phyloP scores from a whole-genome alignment of 225 moss, liverwort and hornwort genomes.

The Polytrichum formosum region DNA sequence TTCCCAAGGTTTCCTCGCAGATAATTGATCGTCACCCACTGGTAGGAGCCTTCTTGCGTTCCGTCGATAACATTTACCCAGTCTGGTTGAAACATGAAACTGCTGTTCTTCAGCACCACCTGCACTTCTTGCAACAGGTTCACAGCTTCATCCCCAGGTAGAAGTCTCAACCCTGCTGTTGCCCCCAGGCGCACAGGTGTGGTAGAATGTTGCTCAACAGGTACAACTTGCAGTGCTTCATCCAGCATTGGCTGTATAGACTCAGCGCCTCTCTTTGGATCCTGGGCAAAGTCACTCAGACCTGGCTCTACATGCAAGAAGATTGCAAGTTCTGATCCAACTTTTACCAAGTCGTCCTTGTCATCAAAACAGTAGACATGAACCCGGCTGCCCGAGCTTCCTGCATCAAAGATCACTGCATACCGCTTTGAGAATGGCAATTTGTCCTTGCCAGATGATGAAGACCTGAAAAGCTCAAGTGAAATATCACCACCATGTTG shows the following conservation, averaged over 20 bases:
- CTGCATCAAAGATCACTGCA: slow-evolving; percentile 44
- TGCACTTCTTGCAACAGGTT: slow-evolving; percentile 33
- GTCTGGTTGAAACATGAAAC: slow-evolving; percentile 25
- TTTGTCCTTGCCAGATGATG: slow-evolving; percentile 7
- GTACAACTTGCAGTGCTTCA: slow-evolving; percentile 32
- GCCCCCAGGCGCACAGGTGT: slow-evolving; percentile 40
- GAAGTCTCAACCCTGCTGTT: slow-evolving; percentile 32
- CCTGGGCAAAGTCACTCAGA: slow-evolving; percentile 34
- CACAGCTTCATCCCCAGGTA: slow-evolving; percentile 36
- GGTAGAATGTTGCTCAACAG: slow-evolving; percentile 26
- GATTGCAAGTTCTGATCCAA: slow-evolving; percentile 30
- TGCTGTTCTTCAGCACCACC: slow-evolving; percentile 16
- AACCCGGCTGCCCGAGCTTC: slow-evolving; percentile 44
- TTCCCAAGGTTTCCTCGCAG: slow-evolving; percentile 64
- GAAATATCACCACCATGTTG: slow-evolving; percentile 3
- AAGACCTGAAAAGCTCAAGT: slow-evolving; percentile 11
- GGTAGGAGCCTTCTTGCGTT: slow-evolving; percentile 46
- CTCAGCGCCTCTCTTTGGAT: slow-evolving; percentile 30
- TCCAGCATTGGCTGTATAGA: slow-evolving; percentile 29
- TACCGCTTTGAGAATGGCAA: slow-evolving; percentile 22
- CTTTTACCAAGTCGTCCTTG: slow-evolving; percentile 27
- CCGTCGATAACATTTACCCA: slow-evolving; percentile 54
- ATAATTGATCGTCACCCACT: slow-evolving; percentile 77
- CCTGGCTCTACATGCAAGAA: slow-evolving; percentile 41
- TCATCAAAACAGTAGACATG: slow-evolving; percentile 40